These are phyloP conservation scores for Dictyostelium purpureum DNA, from an alignment of 78 protist genomes.

Conservation along the genomic window DNA sequence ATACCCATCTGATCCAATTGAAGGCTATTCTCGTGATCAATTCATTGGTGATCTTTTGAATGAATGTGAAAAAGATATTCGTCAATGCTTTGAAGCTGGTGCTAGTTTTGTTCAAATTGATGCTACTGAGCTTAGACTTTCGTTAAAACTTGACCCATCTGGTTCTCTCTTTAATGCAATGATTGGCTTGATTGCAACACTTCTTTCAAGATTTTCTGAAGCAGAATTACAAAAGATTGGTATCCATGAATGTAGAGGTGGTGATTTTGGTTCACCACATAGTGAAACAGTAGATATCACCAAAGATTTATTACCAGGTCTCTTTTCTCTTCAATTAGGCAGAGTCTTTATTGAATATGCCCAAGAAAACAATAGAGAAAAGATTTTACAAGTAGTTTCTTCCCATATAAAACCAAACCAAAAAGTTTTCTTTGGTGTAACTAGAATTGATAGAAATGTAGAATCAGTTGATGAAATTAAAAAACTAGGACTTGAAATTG, in stretches of 20 bases:
- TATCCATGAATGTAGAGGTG: constrained; percentile 36
- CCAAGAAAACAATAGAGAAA: not conserved
- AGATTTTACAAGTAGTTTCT: not conserved
- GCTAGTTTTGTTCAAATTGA: constrained; percentile 36
- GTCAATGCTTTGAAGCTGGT: not conserved
- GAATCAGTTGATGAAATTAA: constrained; percentile 32
- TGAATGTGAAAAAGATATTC: constrained; percentile 39
- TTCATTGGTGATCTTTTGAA: constrained; percentile 24
- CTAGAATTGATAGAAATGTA: not conserved
- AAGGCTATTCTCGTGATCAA: constrained; percentile 4
- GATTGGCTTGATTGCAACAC: not conserved
- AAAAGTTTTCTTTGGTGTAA: constrained; percentile 40
- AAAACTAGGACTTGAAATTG: not conserved
- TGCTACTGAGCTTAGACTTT: constrained; percentile 24
- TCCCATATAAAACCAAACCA: not conserved
- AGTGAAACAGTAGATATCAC: not conserved
- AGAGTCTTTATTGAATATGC: constrained; percentile 11
- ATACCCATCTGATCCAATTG: not conserved
- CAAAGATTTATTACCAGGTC: not conserved
- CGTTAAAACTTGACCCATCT: constrained; percentile 30
- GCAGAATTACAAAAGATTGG: constrained; percentile 12
- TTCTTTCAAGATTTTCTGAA: constrained; percentile 1
- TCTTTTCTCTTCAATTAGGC: not conserved
- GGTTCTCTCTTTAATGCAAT: not conserved
- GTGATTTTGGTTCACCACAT: constrained; percentile 24